These are phyloP conservation scores for Chaetomiaceae sp. DNA, from an alignment of 2,329 filamentous ascomycete species.

Conservation along the genomic window DNA sequence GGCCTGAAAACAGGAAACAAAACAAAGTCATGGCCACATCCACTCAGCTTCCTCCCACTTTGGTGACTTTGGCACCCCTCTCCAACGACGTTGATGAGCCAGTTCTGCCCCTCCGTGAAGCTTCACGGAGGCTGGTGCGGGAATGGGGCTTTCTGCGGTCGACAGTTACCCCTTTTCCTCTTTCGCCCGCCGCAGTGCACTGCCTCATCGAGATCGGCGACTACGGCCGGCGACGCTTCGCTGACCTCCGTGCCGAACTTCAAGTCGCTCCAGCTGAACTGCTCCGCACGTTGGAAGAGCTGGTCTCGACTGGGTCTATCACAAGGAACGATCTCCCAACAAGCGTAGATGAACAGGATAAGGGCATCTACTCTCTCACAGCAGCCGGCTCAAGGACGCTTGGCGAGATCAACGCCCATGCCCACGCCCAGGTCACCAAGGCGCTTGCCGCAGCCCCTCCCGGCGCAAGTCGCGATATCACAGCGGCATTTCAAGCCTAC, in stretches of 20 bases:
- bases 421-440: constrained; percentile 20
- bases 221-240: constrained; percentile 8
- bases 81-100: not conserved
- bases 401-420: constrained; percentile 20
- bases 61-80: not conserved
- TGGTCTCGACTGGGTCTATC: constrained; percentile 15
- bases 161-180: constrained; percentile 19
- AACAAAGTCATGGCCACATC: not conserved
- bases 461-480: constrained; percentile 12
- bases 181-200: constrained; percentile 22
- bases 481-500: constrained; percentile 21
- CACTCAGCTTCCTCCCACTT: too few relatives aligned
- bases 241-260: constrained; percentile 22
- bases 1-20: not conserved
- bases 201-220: constrained; percentile 27
- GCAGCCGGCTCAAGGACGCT: constrained; percentile 18
- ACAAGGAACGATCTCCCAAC: not conserved
- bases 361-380: constrained; percentile 17
- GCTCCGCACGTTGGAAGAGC: not conserved
- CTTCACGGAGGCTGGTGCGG: constrained; percentile 26
- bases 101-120: constrained; percentile 20
- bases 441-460: constrained; percentile 20
- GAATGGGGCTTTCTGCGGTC: constrained; percentile 27
- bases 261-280: constrained; percentile 18
- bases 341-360: not conserved